Evolutionary conservation across 371 early-diverging fungal species (phyloP).

Genomic region (Rhizomucor miehei): DNA sequence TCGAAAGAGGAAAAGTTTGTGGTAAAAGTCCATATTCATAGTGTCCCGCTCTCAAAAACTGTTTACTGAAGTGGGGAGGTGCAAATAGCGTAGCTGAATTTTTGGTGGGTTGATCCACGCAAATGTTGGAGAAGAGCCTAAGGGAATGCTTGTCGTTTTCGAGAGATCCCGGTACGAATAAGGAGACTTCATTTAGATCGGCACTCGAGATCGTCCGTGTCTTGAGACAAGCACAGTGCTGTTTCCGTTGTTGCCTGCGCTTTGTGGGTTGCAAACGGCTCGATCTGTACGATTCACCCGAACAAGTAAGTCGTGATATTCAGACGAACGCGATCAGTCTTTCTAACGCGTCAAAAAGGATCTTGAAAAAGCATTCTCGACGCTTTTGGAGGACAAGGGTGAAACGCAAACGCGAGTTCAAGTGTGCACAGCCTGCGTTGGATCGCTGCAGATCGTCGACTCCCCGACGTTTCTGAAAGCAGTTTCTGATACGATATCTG

Average conservation of each 20-base stretch:
- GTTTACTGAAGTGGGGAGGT: too few relatives aligned
- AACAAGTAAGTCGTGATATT: conserved; percentile 13
- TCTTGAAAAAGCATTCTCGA: conserved; percentile 10
- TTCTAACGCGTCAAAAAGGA: conserved; percentile 12
- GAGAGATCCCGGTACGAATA: too few relatives aligned
- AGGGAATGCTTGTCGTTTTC: too few relatives aligned
- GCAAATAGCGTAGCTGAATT: too few relatives aligned
- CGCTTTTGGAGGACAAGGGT: neutral
- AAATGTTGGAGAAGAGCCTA: too few relatives aligned
- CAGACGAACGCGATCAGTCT: neutral
- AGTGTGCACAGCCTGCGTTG: conserved; percentile 48
- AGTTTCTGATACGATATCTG: conserved; percentile 12
- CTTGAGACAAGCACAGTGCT: conserved; percentile 21
- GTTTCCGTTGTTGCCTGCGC: conserved; percentile 38
- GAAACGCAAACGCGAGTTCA: neutral
- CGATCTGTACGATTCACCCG: conserved; percentile 18
- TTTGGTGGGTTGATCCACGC: too few relatives aligned
- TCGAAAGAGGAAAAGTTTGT: too few relatives aligned
- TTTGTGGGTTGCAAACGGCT: conserved; percentile 21
- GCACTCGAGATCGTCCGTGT: conserved; percentile 9
- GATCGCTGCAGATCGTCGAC: conserved; percentile 41
- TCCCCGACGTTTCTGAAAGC: conserved; percentile 21
- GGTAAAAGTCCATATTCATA: too few relatives aligned
- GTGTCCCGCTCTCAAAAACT: too few relatives aligned
- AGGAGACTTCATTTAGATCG: too few relatives aligned